Conservation (phyloP, 2,329 filamentous ascomycete species). For the Capronia coronata region DNA sequence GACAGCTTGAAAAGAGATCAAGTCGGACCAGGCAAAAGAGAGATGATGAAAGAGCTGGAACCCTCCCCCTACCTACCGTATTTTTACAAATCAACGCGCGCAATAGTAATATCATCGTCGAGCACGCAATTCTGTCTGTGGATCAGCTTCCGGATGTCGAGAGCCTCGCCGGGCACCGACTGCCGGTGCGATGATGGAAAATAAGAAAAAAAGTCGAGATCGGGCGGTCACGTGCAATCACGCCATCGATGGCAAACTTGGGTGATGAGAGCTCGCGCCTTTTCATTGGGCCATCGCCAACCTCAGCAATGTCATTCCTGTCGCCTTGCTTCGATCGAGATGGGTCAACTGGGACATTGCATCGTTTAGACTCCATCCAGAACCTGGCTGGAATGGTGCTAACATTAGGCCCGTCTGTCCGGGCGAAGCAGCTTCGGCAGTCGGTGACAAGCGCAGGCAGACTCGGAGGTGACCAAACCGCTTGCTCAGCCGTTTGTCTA, state of each 20-base stretch:
- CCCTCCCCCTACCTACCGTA: not conserved
- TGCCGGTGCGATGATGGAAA: slow-evolving; percentile 6
- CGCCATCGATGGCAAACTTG: slow-evolving; percentile 18
- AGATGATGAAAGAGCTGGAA: slow-evolving; percentile 15
- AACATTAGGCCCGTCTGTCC: too few relatives aligned
- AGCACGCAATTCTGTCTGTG: slow-evolving; percentile 24
- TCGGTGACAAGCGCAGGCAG: too few relatives aligned
- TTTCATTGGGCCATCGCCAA: slow-evolving; percentile 11
- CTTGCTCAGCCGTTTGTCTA: not conserved
- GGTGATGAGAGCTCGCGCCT: slow-evolving; percentile 6
- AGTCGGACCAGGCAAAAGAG: not conserved
- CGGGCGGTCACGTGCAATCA: slow-evolving; percentile 17
- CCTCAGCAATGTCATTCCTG: slow-evolving; percentile 3
- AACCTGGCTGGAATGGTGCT: not conserved
- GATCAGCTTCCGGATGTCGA: slow-evolving; percentile 18
- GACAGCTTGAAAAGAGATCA: slow-evolving; percentile 3
- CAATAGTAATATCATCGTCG: slow-evolving; percentile 17
- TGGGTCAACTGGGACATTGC: not conserved
- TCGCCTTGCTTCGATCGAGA: not conserved
- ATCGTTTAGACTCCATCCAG: not conserved
- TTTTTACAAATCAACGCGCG: slow-evolving; percentile 23
- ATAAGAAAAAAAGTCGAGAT: slow-evolving; percentile 5
- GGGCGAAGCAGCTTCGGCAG: not conserved
- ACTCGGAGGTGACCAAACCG: too few relatives aligned
- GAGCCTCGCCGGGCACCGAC: slow-evolving; percentile 16